phyloP scores from a whole-genome alignment of 495 filamentous ascomycete species.

The Hyaloscypha bicolor region DNA sequence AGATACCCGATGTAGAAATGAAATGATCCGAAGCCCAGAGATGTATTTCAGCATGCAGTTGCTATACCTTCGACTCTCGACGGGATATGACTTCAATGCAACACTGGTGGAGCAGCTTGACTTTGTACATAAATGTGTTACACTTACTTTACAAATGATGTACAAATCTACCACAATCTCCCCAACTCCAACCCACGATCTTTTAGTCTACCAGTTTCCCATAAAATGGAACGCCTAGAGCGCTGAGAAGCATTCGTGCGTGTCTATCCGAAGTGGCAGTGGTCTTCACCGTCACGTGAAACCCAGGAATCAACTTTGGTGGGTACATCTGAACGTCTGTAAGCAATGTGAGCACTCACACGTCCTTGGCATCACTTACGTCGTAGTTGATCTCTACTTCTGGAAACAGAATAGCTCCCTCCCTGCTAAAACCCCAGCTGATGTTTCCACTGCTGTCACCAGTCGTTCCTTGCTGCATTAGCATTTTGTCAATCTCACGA shows the following conservation, averaged over 20 bases:
- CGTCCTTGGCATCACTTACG: constrained; percentile 55
- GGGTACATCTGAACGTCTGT: constrained; percentile 62
- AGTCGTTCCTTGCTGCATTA: constrained; percentile 40
- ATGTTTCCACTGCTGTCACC: constrained; percentile 92
- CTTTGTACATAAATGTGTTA: constrained; percentile 2
- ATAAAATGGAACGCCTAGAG: constrained; percentile 83
- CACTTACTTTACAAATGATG: constrained; percentile 24
- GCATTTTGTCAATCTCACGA: neutral
- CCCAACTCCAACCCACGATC: neutral
- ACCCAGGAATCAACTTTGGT: constrained; percentile 90
- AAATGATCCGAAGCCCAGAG: neutral
- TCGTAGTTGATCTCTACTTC: constrained; percentile 92
- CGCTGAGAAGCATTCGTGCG: constrained; percentile 79
- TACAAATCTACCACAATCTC: constrained; percentile 3
- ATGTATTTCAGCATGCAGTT: neutral
- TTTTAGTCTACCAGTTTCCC: constrained; percentile 63
- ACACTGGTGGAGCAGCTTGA: too few species aligned
- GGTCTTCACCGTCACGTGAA: constrained; percentile 85
- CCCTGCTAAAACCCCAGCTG: constrained; percentile 71
- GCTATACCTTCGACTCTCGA: neutral
- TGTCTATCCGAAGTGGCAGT: constrained; percentile 87
- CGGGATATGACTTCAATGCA: neutral
- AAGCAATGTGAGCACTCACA: neutral
- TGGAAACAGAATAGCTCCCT: constrained; percentile 79
- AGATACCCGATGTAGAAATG: neutral